These are phyloP conservation scores for Scytalidium lignicola DNA, from an alignment of 2,329 filamentous ascomycete genomes.

Conservation along the genomic window DNA sequence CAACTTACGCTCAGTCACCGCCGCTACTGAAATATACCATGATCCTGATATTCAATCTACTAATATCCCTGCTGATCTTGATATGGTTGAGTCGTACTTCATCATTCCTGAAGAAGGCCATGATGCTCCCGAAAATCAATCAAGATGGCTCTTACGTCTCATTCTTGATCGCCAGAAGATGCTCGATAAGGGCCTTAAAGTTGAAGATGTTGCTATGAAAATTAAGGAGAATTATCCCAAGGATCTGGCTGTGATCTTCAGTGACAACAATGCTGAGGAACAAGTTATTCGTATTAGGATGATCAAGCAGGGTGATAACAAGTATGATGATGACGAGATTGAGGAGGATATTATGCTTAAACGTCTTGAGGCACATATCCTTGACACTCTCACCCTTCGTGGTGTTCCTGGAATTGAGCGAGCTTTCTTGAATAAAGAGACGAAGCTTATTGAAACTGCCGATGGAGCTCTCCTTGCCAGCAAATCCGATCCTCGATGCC, in stretches of 20 bases:
- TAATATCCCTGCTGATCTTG: slow-evolving; percentile 78
- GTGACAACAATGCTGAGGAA: slow-evolving; percentile 94
- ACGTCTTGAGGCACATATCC: slow-evolving; percentile 82
- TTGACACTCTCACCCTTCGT: slow-evolving; percentile 86
- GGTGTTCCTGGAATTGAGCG: slow-evolving; percentile 85
- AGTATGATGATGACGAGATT: slow-evolving; percentile 67
- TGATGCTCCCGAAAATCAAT: slow-evolving; percentile 65
- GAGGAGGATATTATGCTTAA: slow-evolving; percentile 93
- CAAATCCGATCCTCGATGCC: slow-evolving; percentile 70
- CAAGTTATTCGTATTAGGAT: slow-evolving; percentile 91
- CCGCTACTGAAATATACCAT: slow-evolving; percentile 94
- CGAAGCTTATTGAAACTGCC: slow-evolving; percentile 57
- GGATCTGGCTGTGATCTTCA: slow-evolving; percentile 90
- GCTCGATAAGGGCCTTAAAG: slow-evolving; percentile 86
- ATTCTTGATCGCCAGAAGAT: slow-evolving; percentile 90
- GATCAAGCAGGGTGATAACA: slow-evolving; percentile 62
- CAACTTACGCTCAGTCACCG: slow-evolving; percentile 83
- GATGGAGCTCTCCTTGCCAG: slow-evolving; percentile 70
- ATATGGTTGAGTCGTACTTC: slow-evolving; percentile 97
- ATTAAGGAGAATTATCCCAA: slow-evolving; percentile 85
- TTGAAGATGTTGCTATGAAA: slow-evolving; percentile 82
- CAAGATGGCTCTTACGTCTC: slow-evolving; percentile 91
- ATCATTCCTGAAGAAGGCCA: slow-evolving; percentile 77
- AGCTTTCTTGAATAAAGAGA: slow-evolving; percentile 86
- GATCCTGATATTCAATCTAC: slow-evolving; percentile 86